Evolutionary conservation across 129 eudicot genomes (phyloP).

Genomic region (Tagetes erecta): DNA sequence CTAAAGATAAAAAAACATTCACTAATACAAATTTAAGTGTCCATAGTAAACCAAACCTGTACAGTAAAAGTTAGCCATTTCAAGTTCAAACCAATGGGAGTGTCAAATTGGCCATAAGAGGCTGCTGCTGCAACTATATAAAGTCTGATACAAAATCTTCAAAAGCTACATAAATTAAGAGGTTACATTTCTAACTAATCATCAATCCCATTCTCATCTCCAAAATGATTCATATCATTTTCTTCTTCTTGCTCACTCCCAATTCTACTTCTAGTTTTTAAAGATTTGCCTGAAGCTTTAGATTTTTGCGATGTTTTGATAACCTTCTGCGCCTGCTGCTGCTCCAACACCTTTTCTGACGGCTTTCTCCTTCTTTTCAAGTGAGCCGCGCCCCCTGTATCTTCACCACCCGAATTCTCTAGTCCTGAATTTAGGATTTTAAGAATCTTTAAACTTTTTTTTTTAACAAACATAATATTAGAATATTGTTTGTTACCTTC

Average conservation of each 20-base stretch:
- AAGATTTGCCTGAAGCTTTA: conserved; percentile 44
- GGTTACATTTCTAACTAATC: conserved; percentile 20
- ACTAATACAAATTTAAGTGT: neutral
- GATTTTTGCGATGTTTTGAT: conserved; percentile 35
- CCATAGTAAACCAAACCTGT: neutral
- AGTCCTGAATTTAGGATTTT: conserved; percentile 37
- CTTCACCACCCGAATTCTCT: conserved; percentile 74
- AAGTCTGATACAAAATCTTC: conserved; percentile 11
- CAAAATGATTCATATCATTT: conserved; percentile 28
- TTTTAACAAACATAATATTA: neutral
- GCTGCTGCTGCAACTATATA: conserved; percentile 17
- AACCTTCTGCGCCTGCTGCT: conserved; percentile 66
- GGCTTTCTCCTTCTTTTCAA: conserved; percentile 74
- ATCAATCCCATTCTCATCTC: conserved; percentile 42
- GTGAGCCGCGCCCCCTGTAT: conserved; percentile 55
- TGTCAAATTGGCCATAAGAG: conserved; percentile 3
- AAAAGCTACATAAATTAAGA: conserved; percentile 16
- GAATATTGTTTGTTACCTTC: conserved; percentile 10
- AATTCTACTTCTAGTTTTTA: conserved; percentile 32
- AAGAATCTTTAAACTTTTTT: neutral
- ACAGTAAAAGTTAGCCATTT: neutral
- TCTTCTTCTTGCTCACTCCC: conserved; percentile 27
- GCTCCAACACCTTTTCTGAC: conserved; percentile 76
- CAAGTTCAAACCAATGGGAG: neutral
- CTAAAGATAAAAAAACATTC: neutral